Conservation (phyloP, 164 flowering plant genomes). For the Hamamelis virginiana region DNA sequence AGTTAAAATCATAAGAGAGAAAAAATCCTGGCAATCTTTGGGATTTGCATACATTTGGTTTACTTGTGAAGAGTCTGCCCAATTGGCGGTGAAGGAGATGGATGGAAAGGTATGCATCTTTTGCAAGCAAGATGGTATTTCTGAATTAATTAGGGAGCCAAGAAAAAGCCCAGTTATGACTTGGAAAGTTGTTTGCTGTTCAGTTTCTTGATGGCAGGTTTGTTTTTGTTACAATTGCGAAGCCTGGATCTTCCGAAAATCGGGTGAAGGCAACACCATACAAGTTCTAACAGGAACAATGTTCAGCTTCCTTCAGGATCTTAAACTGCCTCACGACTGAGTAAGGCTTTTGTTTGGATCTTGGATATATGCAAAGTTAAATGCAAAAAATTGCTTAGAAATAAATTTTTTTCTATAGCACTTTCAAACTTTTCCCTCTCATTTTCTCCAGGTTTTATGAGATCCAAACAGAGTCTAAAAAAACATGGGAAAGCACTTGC, state of each 20-base stretch:
- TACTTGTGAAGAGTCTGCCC: constrained; percentile 28
- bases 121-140: background rate
- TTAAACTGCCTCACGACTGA: background rate
- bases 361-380: too few species aligned
- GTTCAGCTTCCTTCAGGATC: background rate
- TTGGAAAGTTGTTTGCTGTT: constrained; percentile 6
- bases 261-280: constrained; percentile 21
- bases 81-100: constrained; percentile 36
- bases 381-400: too few species aligned
- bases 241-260: constrained; percentile 31
- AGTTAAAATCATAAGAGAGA: constrained; percentile 32
- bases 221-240: constrained; percentile 33
- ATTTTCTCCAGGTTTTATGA: too few species aligned
- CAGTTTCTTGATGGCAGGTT: constrained; percentile 47
- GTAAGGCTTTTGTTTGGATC: too few species aligned
- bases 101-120: constrained; percentile 34
- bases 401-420: too few species aligned
- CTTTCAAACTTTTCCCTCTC: too few species aligned
- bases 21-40: constrained; percentile 24
- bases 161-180: background rate
- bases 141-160: background rate
- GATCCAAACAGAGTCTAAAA: too few species aligned
- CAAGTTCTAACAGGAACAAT: constrained; percentile 21
- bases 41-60: constrained; percentile 48
- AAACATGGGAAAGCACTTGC: too few species aligned